Evolutionary conservation across 176 grass and related monocot genomes (phyloP), one percentile per base, ranked within the genome.

Genomic region (Juncus effusus): DNA sequence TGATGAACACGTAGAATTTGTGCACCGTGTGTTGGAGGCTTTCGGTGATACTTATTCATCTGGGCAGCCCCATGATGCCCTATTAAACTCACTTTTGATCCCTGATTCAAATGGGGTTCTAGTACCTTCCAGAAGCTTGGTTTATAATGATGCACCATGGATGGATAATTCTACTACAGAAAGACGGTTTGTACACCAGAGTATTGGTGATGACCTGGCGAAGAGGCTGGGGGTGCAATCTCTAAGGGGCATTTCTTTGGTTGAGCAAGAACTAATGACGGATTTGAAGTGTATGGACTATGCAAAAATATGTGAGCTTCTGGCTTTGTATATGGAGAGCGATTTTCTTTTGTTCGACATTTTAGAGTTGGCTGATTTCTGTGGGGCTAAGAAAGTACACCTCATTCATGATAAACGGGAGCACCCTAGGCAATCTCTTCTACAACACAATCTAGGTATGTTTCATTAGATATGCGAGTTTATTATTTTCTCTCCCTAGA

Each of bases 111-210:
- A 67, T 56, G 87, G 87, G 45, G 59, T 91, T 69, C 62, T 96
- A 59, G 69, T 72, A 84, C 67, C 84, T 84, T 72, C 87, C 65
- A 84, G 79, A 68, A 85, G 80, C 74, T 87, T 96, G 78, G 63
- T 96, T 55, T 96, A 96, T 74, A 91, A 96, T 52, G 92, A 96
- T 68, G 92, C 84, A 74, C 87, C 92, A 70, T 96, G 92, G 92
- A 88, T 96, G 84, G 74, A 83, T 77, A 80, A 70, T 77, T 68
- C 75, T 72, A 28, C 77, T 7, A 81, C 65, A 53, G 75, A 77
- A 74, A 91, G 90, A 61, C 83, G 78, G 75, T 85, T 96, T 68
- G 79, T 96, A 49, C 87, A 96, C 81, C 74, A 54, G 64, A 88
- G 77, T 61, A 88, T 96, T 72, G 81, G 74, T 70, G 89, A 96